Percentiles rank a stretch among this genome's conserved stretches.
Conservation (phyloP, 75 land plant species). For the Cunninghamia lanceolata region DNA sequence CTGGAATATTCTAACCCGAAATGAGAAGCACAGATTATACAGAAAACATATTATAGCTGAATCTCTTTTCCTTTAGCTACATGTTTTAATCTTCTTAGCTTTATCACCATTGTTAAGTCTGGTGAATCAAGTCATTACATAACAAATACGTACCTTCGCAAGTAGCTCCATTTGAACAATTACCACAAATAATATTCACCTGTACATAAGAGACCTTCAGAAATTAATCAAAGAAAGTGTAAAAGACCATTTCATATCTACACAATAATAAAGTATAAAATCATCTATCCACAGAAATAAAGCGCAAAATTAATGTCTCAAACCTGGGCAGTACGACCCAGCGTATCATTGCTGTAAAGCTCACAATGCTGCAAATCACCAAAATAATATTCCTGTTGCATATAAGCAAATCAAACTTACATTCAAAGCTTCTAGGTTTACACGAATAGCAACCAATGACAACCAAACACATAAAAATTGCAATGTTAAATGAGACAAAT, state of each 20-base stretch:
- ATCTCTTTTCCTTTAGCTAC: not conserved
- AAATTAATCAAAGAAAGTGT: not conserved
- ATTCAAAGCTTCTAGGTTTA: not conserved
- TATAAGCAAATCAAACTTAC: not conserved
- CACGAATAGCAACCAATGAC: not conserved
- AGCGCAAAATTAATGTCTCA: not conserved
- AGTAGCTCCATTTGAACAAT: conserved; percentile 10
- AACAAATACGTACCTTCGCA: conserved; percentile 4
- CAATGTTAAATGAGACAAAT: not conserved
- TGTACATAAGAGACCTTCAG: not conserved
- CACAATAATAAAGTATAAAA: not conserved
- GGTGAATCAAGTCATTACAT: not conserved
- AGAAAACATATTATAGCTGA: not conserved
- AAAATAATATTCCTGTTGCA: conserved; percentile 9
- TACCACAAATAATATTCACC: conserved; percentile 13
- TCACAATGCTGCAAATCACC: conserved; percentile 15
- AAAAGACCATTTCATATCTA: not conserved
- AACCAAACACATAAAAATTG: not conserved
- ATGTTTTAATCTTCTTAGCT: not conserved
- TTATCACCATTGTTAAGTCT: not conserved
- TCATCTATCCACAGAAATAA: not conserved
- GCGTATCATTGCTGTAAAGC: not conserved
- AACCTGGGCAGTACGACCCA: conserved; percentile 16
- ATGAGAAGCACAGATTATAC: not conserved
- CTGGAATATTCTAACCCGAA: not conserved